Conservation (phyloP, 2,329 filamentous ascomycete species). For the Fusarium napiforme region DNA sequence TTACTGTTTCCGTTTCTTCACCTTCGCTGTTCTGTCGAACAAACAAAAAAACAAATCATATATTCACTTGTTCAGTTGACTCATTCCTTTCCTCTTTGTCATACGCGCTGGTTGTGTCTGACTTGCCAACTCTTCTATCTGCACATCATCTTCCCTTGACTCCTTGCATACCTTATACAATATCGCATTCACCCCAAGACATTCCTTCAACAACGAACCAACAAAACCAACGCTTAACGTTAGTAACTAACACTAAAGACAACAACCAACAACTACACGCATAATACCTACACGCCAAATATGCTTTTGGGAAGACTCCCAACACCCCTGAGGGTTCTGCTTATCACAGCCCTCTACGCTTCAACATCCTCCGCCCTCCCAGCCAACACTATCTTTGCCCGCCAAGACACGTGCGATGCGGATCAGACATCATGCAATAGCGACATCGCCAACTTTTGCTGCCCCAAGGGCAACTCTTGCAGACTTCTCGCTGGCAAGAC, state of each 20-base stretch:
- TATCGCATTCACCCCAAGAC: neutral
- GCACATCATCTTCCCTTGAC: neutral
- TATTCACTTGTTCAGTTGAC: constrained; percentile 22
- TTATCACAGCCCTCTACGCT: constrained; percentile 53
- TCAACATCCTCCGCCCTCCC: constrained; percentile 54
- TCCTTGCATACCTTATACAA: constrained; percentile 10
- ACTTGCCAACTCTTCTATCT: constrained; percentile 4
- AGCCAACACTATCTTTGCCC: constrained; percentile 53
- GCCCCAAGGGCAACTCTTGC: constrained; percentile 65
- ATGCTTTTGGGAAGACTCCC: constrained; percentile 35
- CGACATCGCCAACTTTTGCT: constrained; percentile 76
- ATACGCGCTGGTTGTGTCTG: constrained; percentile 36
- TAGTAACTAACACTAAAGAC: constrained; percentile 4
- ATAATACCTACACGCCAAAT: constrained; percentile 1
- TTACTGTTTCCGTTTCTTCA: constrained; percentile 22
- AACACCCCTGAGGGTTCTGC: constrained; percentile 49
- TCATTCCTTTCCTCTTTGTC: constrained; percentile 15
- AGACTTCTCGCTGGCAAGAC: constrained; percentile 70
- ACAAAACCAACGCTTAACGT: constrained; percentile 3
- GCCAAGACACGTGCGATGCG: constrained; percentile 63
- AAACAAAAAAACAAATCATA: constrained; percentile 33
- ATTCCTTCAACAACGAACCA: neutral
- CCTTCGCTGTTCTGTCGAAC: constrained; percentile 6
- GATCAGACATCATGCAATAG: constrained; percentile 63
- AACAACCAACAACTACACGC: constrained; percentile 2